Evolutionary conservation across 148 eudicot species (phyloP), one percentile per base, ranked within the genome.

Genomic region (Oxyria digyna): DNA sequence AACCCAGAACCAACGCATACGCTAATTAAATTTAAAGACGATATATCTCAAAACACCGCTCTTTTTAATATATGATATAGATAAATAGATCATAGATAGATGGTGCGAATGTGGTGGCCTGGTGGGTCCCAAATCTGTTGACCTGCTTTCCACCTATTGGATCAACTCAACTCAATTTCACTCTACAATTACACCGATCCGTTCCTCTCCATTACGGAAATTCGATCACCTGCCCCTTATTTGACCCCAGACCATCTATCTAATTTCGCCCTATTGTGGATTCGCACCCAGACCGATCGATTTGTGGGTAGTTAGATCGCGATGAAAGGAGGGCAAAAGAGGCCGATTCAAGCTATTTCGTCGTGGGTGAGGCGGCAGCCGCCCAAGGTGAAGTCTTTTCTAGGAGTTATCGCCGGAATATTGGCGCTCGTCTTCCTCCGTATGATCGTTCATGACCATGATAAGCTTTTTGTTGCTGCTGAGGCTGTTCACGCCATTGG

Each of bases 401-500:
- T 85, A 2, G 84, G 75, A 67, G 77, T 82, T 68, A 63, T 81
- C 3, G 23, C 78, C 3, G 83, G 73, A 5, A 72, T 82, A 66
- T 69, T 74, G 11, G 78, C 89, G 0, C 59, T 85, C 12, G 75
- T 83, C 10, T 73, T 85, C 46, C 79, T 85, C 5, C 75, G 84
- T 1, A 71, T 79, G 77, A 78, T 83, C 18, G 86, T 85, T 43
- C 79, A 81, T 40, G 89, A 82, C 57, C 89, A 85, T 21, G 89
- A 85, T 18, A 85, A 82, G 38, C 86, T 85, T 78, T 83, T 85
- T 40, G 80, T 85, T 27, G 85, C 82, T 1, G 83, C 89, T 0
- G 89, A 85, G 76, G 78, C 89, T 32, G 89, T 85, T 20, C 89
- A 85, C 59, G 85, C 89, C n/a, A 38, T 85, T 20, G 89, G 89